Evolutionary conservation across 345 rosid species (phyloP).

Genomic region (Trapa bicornis): DNA sequence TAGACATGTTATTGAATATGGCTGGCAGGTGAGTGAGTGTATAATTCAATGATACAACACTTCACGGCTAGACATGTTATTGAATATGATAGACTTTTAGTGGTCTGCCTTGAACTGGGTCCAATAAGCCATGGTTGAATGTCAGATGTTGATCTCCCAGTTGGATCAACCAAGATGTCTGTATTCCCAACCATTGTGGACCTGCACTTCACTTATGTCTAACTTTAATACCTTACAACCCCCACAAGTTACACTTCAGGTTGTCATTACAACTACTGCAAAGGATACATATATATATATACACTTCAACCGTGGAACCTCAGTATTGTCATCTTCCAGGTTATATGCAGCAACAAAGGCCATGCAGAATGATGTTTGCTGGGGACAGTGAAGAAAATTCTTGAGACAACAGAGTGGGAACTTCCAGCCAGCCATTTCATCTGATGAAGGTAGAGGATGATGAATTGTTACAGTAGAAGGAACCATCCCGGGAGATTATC

Average conservation of each 20-base stretch:
- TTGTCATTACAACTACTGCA: constrained; percentile 51
- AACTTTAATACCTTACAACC: neutral
- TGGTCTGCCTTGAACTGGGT: neutral
- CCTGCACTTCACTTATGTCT: neutral
- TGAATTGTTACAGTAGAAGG: constrained; percentile 13
- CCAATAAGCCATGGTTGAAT: neutral
- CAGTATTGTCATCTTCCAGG: constrained; percentile 22
- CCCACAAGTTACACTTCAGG: constrained; percentile 12
- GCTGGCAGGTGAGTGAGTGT: too few species aligned
- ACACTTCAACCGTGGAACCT: constrained; percentile 27
- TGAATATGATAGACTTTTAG: too few species aligned
- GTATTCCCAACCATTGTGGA: neutral
- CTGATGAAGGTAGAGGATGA: constrained; percentile 19
- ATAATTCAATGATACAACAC: too few species aligned
- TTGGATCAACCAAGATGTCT: neutral
- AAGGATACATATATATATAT: constrained; percentile 12
- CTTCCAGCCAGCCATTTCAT: constrained; percentile 19
- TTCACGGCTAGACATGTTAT: too few species aligned
- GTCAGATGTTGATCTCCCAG: neutral
- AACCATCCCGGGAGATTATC: constrained; percentile 22
- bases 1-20: too few species aligned
- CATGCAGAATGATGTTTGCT: constrained; percentile 24
- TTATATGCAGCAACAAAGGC: constrained; percentile 24
- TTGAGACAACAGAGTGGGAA: constrained; percentile 24
- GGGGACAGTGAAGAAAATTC: constrained; percentile 21